Percentiles rank a stretch among this genome's conserved stretches.
Conservation (phyloP, 139 green algal genomes). For the Picochlorum sp. region DNA sequence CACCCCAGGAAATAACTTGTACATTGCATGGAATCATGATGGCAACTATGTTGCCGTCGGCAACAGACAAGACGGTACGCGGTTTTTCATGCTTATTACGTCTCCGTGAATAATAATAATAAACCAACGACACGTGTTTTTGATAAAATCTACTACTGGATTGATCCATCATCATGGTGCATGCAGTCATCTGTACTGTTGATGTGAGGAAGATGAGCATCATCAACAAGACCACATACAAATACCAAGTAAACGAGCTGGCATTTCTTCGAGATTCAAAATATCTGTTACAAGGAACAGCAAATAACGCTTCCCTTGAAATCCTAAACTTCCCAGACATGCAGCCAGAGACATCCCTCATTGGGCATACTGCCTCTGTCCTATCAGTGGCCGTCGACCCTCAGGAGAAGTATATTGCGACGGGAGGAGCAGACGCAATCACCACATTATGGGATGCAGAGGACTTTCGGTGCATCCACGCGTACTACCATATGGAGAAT, state of each 20-base stretch:
- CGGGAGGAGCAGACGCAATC: slow-evolving; percentile 22
- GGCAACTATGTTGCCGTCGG: slow-evolving; percentile 24
- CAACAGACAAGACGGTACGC: slow-evolving; percentile 7
- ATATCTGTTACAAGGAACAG: slow-evolving; percentile 15
- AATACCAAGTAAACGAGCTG: slow-evolving; percentile 25
- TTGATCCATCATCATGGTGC: not conserved
- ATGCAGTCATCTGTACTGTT: slow-evolving; percentile 18
- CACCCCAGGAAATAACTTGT: slow-evolving; percentile 23
- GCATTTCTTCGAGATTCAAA: slow-evolving; percentile 5
- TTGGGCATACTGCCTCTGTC: slow-evolving; percentile 19
- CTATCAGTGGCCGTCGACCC: slow-evolving; percentile 15
- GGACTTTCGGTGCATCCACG: slow-evolving; percentile 18
- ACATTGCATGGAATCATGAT: slow-evolving; percentile 24
- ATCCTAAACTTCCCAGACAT: slow-evolving; percentile 19
- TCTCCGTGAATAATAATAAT: not conserved
- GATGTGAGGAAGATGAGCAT: slow-evolving; percentile 29
- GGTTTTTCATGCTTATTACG: not conserved
- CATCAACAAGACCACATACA: slow-evolving; percentile 16
- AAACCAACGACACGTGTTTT: not conserved
- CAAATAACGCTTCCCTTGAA: slow-evolving; percentile 13
- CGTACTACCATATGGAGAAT: slow-evolving; percentile 23
- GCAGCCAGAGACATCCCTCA: slow-evolving; percentile 2
- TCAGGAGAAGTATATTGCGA: slow-evolving; percentile 18
- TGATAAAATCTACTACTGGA: not conserved
- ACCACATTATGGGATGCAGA: slow-evolving; percentile 22